These are phyloP conservation scores for Pyrrhoderma lamaoense DNA, from an alignment of 1,284 basidiomycete species.

Conservation along the genomic window DNA sequence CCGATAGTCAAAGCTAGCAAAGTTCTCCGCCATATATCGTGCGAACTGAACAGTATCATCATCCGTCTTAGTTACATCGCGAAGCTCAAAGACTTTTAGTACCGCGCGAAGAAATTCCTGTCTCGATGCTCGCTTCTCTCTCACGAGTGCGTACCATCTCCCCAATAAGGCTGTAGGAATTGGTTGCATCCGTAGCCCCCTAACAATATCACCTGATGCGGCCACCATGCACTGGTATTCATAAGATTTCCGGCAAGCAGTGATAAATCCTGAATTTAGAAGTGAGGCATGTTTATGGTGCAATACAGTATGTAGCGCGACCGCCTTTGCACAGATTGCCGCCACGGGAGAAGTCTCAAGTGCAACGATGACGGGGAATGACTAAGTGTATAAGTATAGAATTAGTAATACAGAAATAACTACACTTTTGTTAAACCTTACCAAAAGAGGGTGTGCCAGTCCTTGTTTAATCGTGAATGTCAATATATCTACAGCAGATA, in stretches of 20 bases:
- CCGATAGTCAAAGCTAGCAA: conserved; percentile 89
- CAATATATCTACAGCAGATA: conserved; percentile 84
- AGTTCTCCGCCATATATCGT: conserved; percentile 92
- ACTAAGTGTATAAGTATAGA: conserved; percentile 38
- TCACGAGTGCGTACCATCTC: conserved; percentile 85
- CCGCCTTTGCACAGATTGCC: conserved; percentile 66
- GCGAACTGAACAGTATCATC: conserved; percentile 75
- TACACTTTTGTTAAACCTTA: conserved; percentile 26
- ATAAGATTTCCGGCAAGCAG: conserved; percentile 75
- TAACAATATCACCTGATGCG: conserved; percentile 23
- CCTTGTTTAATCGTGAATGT: conserved; percentile 93
- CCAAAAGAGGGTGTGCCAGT: conserved; percentile 88
- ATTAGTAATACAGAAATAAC: not conserved
- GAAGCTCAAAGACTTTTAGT: conserved; percentile 73
- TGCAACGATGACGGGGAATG: conserved; percentile 87
- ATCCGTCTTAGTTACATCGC: conserved; percentile 36
- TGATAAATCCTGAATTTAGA: conserved; percentile 77
- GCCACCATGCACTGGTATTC: conserved; percentile 70
- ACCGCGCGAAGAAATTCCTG: conserved; percentile 85
- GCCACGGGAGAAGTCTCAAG: conserved; percentile 77
- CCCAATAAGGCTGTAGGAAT: conserved; percentile 69
- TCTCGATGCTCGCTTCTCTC: conserved; percentile 79
- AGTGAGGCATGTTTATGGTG: conserved; percentile 88
- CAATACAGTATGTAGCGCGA: conserved; percentile 72
- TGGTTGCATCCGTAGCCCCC: conserved; percentile 58